Evolutionary conservation across 441 rosid genomes (phyloP).

Genomic region (Populus hybrid): DNA sequence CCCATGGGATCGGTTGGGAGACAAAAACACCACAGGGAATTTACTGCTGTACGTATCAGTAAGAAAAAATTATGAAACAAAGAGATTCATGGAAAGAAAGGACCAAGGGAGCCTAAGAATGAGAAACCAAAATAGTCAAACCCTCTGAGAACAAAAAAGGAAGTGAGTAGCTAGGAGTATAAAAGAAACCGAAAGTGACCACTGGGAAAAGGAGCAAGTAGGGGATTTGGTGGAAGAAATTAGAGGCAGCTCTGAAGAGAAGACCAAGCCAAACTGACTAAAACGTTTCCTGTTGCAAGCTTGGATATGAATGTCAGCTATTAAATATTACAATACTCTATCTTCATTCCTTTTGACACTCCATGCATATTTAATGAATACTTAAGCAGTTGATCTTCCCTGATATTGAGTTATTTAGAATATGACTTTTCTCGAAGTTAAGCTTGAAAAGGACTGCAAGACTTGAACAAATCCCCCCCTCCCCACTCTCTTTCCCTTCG

Average conservation of each 20-base stretch:
- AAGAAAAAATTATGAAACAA: background rate
- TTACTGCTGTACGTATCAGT: background rate
- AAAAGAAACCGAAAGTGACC: background rate
- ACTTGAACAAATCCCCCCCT: background rate
- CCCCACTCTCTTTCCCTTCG: too few species aligned
- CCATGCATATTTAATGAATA: background rate
- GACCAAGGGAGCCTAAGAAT: background rate
- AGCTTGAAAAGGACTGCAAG: conserved; percentile 27
- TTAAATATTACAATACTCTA: background rate
- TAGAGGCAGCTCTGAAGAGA: conserved; percentile 21
- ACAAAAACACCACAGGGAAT: too few species aligned
- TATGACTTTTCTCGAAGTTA: conserved; percentile 20
- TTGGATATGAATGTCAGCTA: conserved; percentile 2
- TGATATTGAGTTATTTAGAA: conserved; percentile 14
- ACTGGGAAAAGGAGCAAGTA: background rate
- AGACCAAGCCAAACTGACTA: conserved; percentile 35
- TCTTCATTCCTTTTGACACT: too few species aligned
- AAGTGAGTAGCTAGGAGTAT: background rate
- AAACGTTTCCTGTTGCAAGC: conserved; percentile 10
- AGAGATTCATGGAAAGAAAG: background rate
- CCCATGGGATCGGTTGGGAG: conserved; percentile 19
- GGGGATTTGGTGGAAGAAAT: conserved; percentile 9
- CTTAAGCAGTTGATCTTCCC: background rate
- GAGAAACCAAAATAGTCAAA: background rate
- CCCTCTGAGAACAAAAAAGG: background rate